Percentiles rank a stretch among this genome's conserved stretches.
Conservation (phyloP, 2,329 filamentous ascomycete species). For the Scedosporium apiospermum region DNA sequence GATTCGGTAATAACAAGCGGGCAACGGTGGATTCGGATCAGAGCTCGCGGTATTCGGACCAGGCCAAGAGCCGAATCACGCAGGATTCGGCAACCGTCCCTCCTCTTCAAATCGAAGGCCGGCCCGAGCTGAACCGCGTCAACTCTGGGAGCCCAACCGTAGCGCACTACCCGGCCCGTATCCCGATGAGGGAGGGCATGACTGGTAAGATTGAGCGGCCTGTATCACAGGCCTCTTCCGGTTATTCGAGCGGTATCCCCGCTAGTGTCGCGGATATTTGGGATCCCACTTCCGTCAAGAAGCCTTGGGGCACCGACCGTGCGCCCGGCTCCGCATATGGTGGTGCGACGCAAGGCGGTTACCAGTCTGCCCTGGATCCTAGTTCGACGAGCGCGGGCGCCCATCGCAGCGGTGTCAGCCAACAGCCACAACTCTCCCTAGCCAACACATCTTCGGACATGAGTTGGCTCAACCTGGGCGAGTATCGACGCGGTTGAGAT, state of each 20-base stretch:
- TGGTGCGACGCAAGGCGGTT: constrained; percentile 25
- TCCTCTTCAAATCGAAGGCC: constrained; percentile 56
- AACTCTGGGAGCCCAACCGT: constrained; percentile 62
- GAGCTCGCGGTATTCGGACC: constrained; percentile 45
- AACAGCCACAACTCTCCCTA: constrained; percentile 40
- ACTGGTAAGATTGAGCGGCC: constrained; percentile 52
- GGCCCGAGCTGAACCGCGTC: constrained; percentile 55
- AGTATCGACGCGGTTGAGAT: constrained; percentile 15
- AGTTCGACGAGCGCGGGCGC: constrained; percentile 9
- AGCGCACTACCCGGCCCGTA: constrained; percentile 43
- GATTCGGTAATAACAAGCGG: constrained; percentile 41
- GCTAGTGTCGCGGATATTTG: constrained; percentile 51
- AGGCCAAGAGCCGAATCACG: constrained; percentile 35
- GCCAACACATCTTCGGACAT: constrained; percentile 53
- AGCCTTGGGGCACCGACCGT: constrained; percentile 40
- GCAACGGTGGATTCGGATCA: constrained; percentile 44
- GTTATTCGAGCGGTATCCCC: constrained; percentile 56
- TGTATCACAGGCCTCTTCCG: constrained; percentile 39
- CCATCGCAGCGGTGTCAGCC: constrained; percentile 28
- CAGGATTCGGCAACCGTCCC: constrained; percentile 62
- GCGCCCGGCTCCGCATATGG: constrained; percentile 43
- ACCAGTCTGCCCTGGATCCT: constrained; percentile 22
- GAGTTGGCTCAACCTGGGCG: constrained; percentile 71
- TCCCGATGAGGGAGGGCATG: constrained; percentile 46
- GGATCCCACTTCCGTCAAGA: constrained; percentile 35